phyloP scores from a whole-genome alignment of 495 filamentous ascomycete species.

The Daldinia loculata region DNA sequence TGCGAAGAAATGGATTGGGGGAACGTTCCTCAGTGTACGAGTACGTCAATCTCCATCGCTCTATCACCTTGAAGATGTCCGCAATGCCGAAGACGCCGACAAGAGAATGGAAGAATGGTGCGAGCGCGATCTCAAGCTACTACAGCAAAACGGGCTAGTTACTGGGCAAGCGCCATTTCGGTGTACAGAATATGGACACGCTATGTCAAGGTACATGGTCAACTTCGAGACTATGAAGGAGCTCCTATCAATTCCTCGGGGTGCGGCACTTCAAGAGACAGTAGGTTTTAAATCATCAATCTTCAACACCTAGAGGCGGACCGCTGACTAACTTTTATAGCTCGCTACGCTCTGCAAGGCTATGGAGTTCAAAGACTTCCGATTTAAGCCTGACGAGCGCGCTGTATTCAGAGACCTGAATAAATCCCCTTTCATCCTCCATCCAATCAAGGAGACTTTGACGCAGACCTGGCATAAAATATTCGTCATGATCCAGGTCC shows the following conservation, averaged over 20 bases:
- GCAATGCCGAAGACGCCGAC: slow-evolving; percentile 64
- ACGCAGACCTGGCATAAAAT: slow-evolving; percentile 79
- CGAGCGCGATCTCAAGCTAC: slow-evolving; percentile 74
- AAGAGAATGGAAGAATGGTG: slow-evolving; percentile 81
- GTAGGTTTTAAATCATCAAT: slow-evolving; percentile 57
- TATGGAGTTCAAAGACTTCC: slow-evolving; percentile 67
- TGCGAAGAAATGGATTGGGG: slow-evolving; percentile 82
- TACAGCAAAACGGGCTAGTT: slow-evolving; percentile 71
- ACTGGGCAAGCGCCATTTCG: slow-evolving; percentile 58
- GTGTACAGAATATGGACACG: slow-evolving; percentile 81
- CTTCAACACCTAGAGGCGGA: not conserved
- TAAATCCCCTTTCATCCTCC: slow-evolving; percentile 73
- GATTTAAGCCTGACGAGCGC: slow-evolving; percentile 79
- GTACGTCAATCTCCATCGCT: slow-evolving; percentile 79
- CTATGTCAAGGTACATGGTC: slow-evolving; percentile 94
- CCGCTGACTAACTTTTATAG: slow-evolving; percentile 56
- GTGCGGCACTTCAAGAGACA: slow-evolving; percentile 72
- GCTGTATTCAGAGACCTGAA: slow-evolving; percentile 84
- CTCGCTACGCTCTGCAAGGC: slow-evolving; percentile 74
- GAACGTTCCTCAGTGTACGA: slow-evolving; percentile 89
- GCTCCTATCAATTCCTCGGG: slow-evolving; percentile 68
- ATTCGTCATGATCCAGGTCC: slow-evolving; percentile 83
- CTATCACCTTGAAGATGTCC: slow-evolving; percentile 67
- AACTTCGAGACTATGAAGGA: slow-evolving; percentile 89
- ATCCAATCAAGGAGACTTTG: slow-evolving; percentile 81